These are phyloP conservation scores for Kwoniella shivajii DNA, from an alignment of 1,284 basidiomycete genomes.

Conservation along the genomic window DNA sequence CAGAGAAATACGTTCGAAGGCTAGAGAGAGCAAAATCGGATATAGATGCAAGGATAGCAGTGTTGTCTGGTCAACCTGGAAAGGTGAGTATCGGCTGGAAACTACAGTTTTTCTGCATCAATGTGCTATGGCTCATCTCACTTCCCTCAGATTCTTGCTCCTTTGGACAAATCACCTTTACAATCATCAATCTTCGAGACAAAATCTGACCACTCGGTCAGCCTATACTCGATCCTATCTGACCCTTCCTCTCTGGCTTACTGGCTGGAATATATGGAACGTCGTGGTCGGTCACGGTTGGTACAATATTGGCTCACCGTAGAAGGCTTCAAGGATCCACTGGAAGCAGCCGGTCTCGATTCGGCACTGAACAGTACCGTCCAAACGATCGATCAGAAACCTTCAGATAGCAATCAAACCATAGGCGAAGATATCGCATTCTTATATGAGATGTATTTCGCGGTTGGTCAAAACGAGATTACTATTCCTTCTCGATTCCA, in stretches of 20 bases:
- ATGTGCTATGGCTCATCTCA: too few relatives aligned
- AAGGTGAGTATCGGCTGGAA: slow-evolving; percentile 21
- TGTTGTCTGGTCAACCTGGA: slow-evolving; percentile 63
- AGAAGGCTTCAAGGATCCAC: slow-evolving; percentile 93
- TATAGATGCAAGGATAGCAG: slow-evolving; percentile 78
- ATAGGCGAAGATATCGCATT: slow-evolving; percentile 75
- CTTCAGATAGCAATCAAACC: slow-evolving; percentile 13
- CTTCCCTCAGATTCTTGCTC: not conserved
- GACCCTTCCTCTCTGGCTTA: slow-evolving; percentile 89
- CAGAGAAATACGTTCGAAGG: slow-evolving; percentile 79
- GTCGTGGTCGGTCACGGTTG: slow-evolving; percentile 75
- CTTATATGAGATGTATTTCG: slow-evolving; percentile 82
- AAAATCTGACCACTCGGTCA: slow-evolving; percentile 8
- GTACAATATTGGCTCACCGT: slow-evolving; percentile 98
- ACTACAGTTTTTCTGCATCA: too few relatives aligned
- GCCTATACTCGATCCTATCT: slow-evolving; percentile 66
- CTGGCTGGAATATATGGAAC: slow-evolving; percentile 98
- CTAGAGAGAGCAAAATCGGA: slow-evolving; percentile 83
- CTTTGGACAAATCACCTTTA: slow-evolving; percentile 5
- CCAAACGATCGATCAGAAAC: not conserved
- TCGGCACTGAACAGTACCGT: slow-evolving; percentile 22
- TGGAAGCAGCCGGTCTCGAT: slow-evolving; percentile 71
- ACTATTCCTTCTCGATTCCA: slow-evolving; percentile 23
- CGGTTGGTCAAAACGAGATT: slow-evolving; percentile 33
- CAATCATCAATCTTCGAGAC: slow-evolving; percentile 5